Percentiles rank a stretch among this genome's conserved stretches.
These are phyloP conservation scores for Geranium brycei DNA, from an alignment of 345 rosid species.

Conservation along the genomic window DNA sequence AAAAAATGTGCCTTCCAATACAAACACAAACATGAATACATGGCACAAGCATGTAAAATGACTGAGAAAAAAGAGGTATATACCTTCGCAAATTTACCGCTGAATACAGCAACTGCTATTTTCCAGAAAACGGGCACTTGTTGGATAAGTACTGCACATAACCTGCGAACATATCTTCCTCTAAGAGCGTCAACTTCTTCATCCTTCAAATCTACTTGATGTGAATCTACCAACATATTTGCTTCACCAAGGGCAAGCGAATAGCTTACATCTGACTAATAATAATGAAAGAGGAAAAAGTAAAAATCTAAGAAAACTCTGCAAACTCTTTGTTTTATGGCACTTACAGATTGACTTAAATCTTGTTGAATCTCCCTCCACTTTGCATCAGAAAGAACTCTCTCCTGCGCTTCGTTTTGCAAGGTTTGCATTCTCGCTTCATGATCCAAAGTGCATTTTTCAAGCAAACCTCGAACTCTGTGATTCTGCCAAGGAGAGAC, in stretches of 20 bases:
- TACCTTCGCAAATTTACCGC: slow-evolving; percentile 97
- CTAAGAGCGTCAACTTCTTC: slow-evolving; percentile 83
- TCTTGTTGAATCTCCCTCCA: slow-evolving; percentile 88
- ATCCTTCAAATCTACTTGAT: slow-evolving; percentile 39
- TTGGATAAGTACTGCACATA: slow-evolving; percentile 69
- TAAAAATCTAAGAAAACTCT: slow-evolving; percentile 3
- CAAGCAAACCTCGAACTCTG: slow-evolving; percentile 89
- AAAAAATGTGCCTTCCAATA: too few species aligned
- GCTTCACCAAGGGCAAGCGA: slow-evolving; percentile 21
- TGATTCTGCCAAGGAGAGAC: slow-evolving; percentile 44
- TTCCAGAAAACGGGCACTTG: slow-evolving; percentile 96
- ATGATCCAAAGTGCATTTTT: slow-evolving; percentile 85
- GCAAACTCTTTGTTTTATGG: background rate
- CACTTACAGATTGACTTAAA: slow-evolving; percentile 50
- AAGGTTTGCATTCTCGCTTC: slow-evolving; percentile 75
- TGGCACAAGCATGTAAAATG: background rate
- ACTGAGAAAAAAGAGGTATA: slow-evolving; percentile 5
- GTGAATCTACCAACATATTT: slow-evolving; percentile 41
- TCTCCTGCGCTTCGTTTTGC: slow-evolving; percentile 53
- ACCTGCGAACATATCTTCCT: slow-evolving; percentile 69
- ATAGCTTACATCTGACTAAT: slow-evolving; percentile 44
- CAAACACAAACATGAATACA: background rate
- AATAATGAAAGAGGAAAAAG: slow-evolving; percentile 13
- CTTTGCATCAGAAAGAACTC: slow-evolving; percentile 72
- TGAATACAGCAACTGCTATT: slow-evolving; percentile 74